Conservation (phyloP, 2,329 filamentous ascomycete genomes). For the Chrysoporthe cubensis region DNA sequence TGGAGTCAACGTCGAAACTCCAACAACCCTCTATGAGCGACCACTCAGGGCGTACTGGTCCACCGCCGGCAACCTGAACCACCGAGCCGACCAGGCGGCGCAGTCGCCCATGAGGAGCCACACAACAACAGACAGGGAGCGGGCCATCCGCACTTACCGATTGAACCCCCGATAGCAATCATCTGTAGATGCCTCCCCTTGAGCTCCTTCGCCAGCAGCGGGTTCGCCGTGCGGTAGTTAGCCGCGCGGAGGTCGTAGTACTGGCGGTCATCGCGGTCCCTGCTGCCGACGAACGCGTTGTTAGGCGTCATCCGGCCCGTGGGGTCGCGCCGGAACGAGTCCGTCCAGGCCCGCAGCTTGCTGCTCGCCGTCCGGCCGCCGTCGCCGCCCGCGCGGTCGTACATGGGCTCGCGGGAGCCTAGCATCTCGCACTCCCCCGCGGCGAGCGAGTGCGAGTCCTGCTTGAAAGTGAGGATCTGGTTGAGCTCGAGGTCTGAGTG, state of each 20-base stretch:
- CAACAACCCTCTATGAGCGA: too few relatives aligned
- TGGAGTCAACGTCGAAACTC: slow-evolving; percentile 2
- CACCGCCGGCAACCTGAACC: too few relatives aligned
- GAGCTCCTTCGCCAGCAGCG: slow-evolving; percentile 74
- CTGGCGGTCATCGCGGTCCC: slow-evolving; percentile 46
- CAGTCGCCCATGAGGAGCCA: not conserved
- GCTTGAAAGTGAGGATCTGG: slow-evolving; percentile 58
- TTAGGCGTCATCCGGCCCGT: slow-evolving; percentile 51
- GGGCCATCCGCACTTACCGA: slow-evolving; percentile 55
- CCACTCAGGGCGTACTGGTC: too few relatives aligned
- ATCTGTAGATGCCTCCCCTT: slow-evolving; percentile 91
- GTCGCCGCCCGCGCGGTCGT: slow-evolving; percentile 33
- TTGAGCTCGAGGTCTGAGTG: slow-evolving; percentile 56
- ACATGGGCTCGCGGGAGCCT: slow-evolving; percentile 47
- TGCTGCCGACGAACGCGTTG: slow-evolving; percentile 24
- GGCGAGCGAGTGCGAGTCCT: slow-evolving; percentile 53
- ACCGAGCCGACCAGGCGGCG: not conserved
- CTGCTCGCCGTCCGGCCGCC: slow-evolving; percentile 42
- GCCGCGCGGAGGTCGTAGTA: slow-evolving; percentile 61
- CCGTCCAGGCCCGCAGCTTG: slow-evolving; percentile 54
- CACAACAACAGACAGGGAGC: not conserved
- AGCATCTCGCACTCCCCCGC: slow-evolving; percentile 57
- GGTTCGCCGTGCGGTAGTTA: slow-evolving; percentile 75
- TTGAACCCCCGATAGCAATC: slow-evolving; percentile 95
- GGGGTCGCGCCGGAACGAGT: slow-evolving; percentile 68